phyloP scores from a whole-genome alignment of 768 basidiomycete species.

The Mycena filopes region DNA sequence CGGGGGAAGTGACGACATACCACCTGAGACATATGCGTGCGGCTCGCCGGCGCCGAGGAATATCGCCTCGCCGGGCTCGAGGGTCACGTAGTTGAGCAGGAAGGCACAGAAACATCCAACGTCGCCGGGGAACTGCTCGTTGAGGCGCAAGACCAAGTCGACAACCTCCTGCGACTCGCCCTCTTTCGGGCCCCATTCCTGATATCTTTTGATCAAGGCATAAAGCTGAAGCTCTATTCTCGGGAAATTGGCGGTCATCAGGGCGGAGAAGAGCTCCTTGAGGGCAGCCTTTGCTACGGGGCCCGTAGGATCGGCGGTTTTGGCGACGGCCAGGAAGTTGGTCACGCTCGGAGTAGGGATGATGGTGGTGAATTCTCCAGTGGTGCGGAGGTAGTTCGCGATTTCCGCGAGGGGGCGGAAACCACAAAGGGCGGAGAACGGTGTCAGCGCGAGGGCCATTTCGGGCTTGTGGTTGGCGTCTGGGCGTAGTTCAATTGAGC shows the following conservation, averaged over 20 bases:
- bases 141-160: constrained; percentile 70
- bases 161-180: constrained; percentile 58
- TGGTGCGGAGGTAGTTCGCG: constrained; percentile 67
- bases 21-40: constrained; percentile 95
- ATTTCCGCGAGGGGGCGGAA: constrained; percentile 87
- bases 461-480: constrained; percentile 99
- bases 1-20: constrained; percentile 54
- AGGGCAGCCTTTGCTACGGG: constrained; percentile 69
- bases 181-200: constrained; percentile 49
- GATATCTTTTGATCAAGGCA: constrained; percentile 72
- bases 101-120: constrained; percentile 94
- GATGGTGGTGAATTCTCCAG: constrained; percentile 82
- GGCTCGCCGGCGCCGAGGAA: constrained; percentile 97
- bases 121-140: constrained; percentile 88
- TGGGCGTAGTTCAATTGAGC: constrained; percentile 40
- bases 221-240: constrained; percentile 65
- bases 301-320: constrained; percentile 53
- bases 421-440: constrained; percentile 91
- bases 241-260: constrained; percentile 82
- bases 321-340: constrained; percentile 60
- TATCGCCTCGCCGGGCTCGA: constrained; percentile 89
- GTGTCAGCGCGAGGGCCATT: constrained; percentile 96
- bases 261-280: constrained; percentile 79
- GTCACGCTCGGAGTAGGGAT: constrained; percentile 67
- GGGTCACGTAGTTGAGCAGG: constrained; percentile 84